Percentiles rank a stretch among this genome's conserved stretches.
These are phyloP conservation scores for Tricholoma sp. DNA, from an alignment of 768 basidiomycete genomes.

Conservation along the genomic window DNA sequence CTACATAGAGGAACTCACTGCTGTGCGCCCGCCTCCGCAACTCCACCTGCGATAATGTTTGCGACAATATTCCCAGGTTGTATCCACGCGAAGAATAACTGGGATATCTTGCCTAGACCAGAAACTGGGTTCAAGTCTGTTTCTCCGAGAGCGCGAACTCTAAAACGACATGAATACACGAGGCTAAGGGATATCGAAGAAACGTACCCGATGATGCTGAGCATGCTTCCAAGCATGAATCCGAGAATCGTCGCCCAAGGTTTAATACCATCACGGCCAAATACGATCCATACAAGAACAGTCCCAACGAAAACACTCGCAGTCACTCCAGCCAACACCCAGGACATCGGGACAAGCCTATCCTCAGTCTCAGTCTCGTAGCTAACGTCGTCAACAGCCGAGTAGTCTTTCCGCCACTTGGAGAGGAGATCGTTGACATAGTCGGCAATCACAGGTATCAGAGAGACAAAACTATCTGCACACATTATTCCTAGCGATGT, in stretches of 20 bases:
- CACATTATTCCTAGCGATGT: conserved; percentile 93
- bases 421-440: conserved; percentile 33
- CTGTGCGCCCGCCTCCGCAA: conserved; percentile 93
- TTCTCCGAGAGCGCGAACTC: conserved; percentile 91
- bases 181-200: background rate
- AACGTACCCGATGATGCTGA: conserved; percentile 83
- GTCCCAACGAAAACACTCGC: conserved; percentile 66
- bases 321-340: conserved; percentile 70
- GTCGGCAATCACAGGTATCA: conserved; percentile 68
- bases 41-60: conserved; percentile 94
- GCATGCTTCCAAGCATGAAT: conserved; percentile 73
- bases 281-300: conserved; percentile 79
- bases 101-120: conserved; percentile 92
- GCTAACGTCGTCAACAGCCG: conserved; percentile 27
- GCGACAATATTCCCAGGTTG: conserved; percentile 96
- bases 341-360: conserved; percentile 72
- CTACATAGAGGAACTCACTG: conserved; percentile 46
- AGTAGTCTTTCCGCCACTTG: conserved; percentile 20
- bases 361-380: conserved; percentile 75
- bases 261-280: conserved; percentile 87
- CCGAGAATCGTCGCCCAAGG: conserved; percentile 93
- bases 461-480: conserved; percentile 82
- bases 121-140: conserved; percentile 93
- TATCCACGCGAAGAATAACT: conserved; percentile 90
- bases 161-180: conserved; percentile 20